Base-by-base conservation (phyloP, 805 yeast species). In the Candida morakotiae region DNA sequence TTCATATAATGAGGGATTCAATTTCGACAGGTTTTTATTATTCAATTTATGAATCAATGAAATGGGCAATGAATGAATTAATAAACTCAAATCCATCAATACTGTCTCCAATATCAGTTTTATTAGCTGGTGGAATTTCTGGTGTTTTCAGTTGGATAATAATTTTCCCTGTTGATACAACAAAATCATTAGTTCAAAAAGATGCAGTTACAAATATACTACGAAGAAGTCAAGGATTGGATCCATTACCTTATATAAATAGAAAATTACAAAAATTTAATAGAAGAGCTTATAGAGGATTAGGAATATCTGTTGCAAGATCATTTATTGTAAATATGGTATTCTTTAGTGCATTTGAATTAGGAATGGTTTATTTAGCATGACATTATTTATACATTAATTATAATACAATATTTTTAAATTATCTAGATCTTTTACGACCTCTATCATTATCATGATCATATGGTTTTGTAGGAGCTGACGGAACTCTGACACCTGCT, bases 151-250 rank as follows among this genome's bases (percentile, higher is more conserved):
- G 87, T 35, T 86, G 95, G 94, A 59, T 78, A 2, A 56, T 78
- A 1, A 80, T 86, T 3, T 87, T 83, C 60, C 94, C 95, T 3
- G 54, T 87, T 9, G 96, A 87, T 56, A 87, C 95, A 0, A 67
- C 83, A 41, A 87, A 87, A 53, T 77, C 89, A 1, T 69, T 81
- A 40, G 71, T 77, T 30, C 96, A 87, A 52, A 75, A 83, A 40
- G 91, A 86, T 48, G 67, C 83, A 4, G 83, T 86, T 18, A 67
- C 81, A 21, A 79, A 81, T 44, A 77, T 83, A n/a, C 62, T 83
- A 26, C 54, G 84, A 38, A 64, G 53, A 28, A 63, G 64, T 49
- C 65, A 72, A 40, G 73, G 82, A 25, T 49, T 71, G 32, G 56
- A 64, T 26, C 69, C 73, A 48, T 46, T 64, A 28, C 71, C 71